Evolutionary conservation across 306 rosid species (phyloP).

Genomic region (Pueraria montana): DNA sequence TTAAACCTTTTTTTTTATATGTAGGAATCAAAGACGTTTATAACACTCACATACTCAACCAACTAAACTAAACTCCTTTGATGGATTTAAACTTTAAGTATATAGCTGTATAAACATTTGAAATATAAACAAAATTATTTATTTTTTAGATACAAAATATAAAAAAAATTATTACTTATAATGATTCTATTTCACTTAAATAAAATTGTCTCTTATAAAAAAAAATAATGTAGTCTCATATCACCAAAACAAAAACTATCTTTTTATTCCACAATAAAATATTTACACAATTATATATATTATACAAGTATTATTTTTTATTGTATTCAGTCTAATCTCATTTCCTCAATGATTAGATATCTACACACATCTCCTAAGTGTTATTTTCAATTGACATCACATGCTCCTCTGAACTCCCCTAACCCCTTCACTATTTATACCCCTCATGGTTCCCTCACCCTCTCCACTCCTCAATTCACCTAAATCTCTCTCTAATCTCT

Average conservation of each 20-base stretch:
- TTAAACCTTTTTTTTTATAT: too few species aligned
- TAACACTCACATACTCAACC: too few species aligned
- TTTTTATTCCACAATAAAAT: neutral
- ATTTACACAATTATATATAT: neutral
- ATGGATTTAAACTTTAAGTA: too few species aligned
- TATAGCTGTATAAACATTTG: too few species aligned
- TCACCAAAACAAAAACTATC: neutral
- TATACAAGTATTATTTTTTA: neutral
- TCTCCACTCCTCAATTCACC: constrained; percentile 63
- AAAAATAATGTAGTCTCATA: too few species aligned
- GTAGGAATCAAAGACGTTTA: too few species aligned
- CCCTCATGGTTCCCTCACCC: constrained; percentile 46
- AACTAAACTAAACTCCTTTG: too few species aligned
- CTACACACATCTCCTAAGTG: neutral
- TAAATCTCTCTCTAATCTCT: constrained; percentile 29
- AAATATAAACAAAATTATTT: too few species aligned
- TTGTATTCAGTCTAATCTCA: neutral
- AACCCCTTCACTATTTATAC: constrained; percentile 62
- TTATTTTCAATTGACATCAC: constrained; percentile 63
- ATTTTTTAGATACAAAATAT: too few species aligned
- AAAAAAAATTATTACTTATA: too few species aligned
- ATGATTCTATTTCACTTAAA: too few species aligned
- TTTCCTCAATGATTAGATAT: constrained; percentile 25
- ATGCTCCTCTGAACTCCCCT: constrained; percentile 51
- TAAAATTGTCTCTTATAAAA: too few species aligned